A percentile compares a stretch with the other conserved stretches of the same genome.
Evolutionary conservation across 192 early-diverging fungal genomes (phyloP).

Genomic region (Mortierella alpina): DNA sequence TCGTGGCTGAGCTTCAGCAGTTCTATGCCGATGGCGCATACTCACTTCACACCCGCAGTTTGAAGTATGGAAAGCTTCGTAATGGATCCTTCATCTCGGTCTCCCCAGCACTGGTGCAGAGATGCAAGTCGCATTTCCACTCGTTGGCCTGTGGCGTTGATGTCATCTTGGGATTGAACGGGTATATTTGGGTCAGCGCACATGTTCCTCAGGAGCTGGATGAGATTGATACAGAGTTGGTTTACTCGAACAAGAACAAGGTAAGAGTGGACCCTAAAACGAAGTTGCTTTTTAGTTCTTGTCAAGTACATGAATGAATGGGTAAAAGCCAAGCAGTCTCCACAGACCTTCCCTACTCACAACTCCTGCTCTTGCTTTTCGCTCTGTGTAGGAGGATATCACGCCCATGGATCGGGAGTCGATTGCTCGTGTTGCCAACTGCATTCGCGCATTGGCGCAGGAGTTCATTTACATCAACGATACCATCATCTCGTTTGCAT

Average conservation of each 20-base stretch:
- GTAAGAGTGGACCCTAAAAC: too few species aligned
- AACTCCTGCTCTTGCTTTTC: not conserved
- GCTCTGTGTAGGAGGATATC: slow-evolving; percentile 62
- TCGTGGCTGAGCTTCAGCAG: slow-evolving; percentile 90
- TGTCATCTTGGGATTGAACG: slow-evolving; percentile 94
- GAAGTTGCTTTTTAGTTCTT: not conserved
- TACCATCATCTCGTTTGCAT: slow-evolving; percentile 89
- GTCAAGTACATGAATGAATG: not conserved
- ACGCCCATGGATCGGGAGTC: slow-evolving; percentile 76
- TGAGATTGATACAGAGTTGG: slow-evolving; percentile 81
- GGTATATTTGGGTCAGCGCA: slow-evolving; percentile 96
- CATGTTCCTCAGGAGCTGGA: slow-evolving; percentile 65
- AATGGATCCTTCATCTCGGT: slow-evolving; percentile 83
- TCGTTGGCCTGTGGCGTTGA: slow-evolving; percentile 92
- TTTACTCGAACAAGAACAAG: slow-evolving; percentile 93
- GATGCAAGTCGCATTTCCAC: slow-evolving; percentile 96
- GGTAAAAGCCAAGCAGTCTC: too few species aligned
- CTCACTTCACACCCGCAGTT: slow-evolving; percentile 89
- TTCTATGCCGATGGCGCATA: slow-evolving; percentile 90
- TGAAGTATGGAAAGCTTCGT: slow-evolving; percentile 90
- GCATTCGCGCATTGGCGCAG: slow-evolving; percentile 82
- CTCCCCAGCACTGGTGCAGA: slow-evolving; percentile 88
- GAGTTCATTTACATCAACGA: slow-evolving; percentile 89
- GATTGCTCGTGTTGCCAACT: slow-evolving; percentile 93
- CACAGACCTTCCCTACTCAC: not conserved